phyloP scores from a whole-genome alignment of 768 basidiomycete genomes.

The Tricholoma bakamatsutake region DNA sequence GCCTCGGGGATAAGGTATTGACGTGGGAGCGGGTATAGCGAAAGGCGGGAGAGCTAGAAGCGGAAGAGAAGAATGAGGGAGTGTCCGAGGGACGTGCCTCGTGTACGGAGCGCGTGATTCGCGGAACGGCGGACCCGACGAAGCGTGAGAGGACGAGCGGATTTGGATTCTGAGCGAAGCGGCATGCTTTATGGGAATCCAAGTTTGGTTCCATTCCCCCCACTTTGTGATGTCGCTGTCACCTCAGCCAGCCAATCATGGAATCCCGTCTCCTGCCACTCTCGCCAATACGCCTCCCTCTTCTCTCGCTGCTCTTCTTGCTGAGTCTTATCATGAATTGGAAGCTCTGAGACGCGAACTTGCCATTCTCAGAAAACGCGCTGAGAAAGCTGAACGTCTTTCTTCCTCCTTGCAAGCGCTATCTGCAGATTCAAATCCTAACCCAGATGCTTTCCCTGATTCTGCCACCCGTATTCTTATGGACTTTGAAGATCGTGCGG shows the following conservation, averaged over 20 bases:
- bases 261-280: neutral
- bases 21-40: too few species aligned
- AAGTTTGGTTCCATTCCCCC: too few species aligned
- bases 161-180: neutral
- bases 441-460: slow-evolving; percentile 5
- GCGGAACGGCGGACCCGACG: neutral
- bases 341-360: slow-evolving; percentile 51
- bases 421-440: neutral
- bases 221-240: neutral
- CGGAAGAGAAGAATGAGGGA: neutral
- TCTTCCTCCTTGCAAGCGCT: slow-evolving; percentile 17
- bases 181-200: too few species aligned
- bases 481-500: slow-evolving; percentile 44
- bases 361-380: slow-evolving; percentile 30
- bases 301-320: slow-evolving; percentile 49
- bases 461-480: slow-evolving; percentile 30
- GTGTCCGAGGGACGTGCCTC: neutral
- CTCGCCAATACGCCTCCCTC: neutral
- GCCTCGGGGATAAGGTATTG: too few species aligned
- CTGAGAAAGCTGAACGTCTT: slow-evolving; percentile 49
- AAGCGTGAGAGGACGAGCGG: neutral
- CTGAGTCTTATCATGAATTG: slow-evolving; percentile 44
- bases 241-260: neutral
- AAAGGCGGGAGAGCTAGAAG: neutral
- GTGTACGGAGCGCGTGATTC: neutral